phyloP scores from a whole-genome alignment of 257 asterid genomes.

The Fraxinus pennsylvanica region DNA sequence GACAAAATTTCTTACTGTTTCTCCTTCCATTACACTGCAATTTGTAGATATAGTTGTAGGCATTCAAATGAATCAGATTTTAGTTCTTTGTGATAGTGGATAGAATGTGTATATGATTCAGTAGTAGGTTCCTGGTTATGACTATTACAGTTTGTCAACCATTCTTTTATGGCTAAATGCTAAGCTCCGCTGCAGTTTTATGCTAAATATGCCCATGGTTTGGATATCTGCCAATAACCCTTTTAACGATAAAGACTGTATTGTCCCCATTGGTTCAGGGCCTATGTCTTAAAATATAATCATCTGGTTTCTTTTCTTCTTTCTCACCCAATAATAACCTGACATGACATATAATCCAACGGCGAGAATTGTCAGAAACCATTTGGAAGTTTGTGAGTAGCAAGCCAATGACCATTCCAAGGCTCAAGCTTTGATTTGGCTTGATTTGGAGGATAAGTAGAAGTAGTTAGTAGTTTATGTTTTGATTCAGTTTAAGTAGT shows the following conservation, averaged over 20 bases:
- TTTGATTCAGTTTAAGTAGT: background rate
- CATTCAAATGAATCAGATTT: background rate
- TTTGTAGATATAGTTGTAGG: background rate
- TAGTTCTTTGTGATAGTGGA: background rate
- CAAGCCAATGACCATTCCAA: background rate
- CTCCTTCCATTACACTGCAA: background rate
- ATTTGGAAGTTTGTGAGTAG: background rate
- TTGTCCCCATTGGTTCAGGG: background rate
- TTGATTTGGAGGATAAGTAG: background rate
- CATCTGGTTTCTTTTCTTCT: background rate
- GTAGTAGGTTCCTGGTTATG: background rate
- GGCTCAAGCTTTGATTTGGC: background rate
- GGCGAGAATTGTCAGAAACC: background rate
- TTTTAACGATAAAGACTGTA: background rate
- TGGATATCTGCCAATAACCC: background rate
- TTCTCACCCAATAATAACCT: background rate
- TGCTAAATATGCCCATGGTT: background rate
- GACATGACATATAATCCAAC: background rate
- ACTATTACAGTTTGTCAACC: background rate
- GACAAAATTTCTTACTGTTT: background rate
- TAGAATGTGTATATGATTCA: background rate
- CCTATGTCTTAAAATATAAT: background rate
- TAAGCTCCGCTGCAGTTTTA: background rate
- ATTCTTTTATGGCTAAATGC: background rate
- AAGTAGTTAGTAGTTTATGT: background rate